Evolutionary conservation across 208 protist genomes (phyloP).

Genomic region (Crithidia expoeki): DNA sequence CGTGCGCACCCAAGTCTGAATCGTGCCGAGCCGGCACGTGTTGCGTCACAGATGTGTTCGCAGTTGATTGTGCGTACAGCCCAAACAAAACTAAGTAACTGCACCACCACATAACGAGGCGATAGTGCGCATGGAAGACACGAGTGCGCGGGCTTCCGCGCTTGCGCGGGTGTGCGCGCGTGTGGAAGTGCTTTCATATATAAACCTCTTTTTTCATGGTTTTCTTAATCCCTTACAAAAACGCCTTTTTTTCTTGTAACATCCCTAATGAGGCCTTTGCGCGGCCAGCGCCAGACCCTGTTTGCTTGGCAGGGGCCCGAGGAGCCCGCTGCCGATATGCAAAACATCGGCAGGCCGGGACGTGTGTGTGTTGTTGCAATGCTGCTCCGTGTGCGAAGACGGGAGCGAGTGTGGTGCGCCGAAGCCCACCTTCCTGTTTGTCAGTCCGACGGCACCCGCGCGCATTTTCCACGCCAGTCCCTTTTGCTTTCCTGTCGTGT

Average conservation of each 20-base stretch:
- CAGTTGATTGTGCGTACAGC: slow-evolving; percentile 1
- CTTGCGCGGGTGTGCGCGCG: background rate
- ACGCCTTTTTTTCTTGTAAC: slow-evolving; percentile 16
- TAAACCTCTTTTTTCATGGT: slow-evolving; percentile 16
- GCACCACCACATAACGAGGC: background rate
- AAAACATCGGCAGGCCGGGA: background rate
- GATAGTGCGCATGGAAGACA: background rate
- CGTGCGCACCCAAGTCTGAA: background rate
- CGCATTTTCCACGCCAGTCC: slow-evolving; percentile 11
- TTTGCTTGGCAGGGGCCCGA: too few relatives aligned
- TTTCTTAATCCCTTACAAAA: slow-evolving; percentile 8
- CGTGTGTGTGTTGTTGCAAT: slow-evolving; percentile 15
- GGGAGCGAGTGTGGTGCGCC: background rate
- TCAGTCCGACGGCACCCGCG: slow-evolving; percentile 2
- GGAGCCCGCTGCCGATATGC: slow-evolving; percentile 6
- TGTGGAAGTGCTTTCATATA: background rate
- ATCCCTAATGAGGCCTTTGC: too few relatives aligned
- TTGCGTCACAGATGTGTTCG: background rate
- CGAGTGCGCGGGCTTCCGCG: background rate
- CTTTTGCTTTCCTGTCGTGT: background rate
- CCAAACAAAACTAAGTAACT: background rate
- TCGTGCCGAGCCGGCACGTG: background rate
- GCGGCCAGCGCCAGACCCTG: too few relatives aligned
- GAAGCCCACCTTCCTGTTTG: background rate
- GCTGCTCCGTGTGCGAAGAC: slow-evolving; percentile 5